phyloP scores from a whole-genome alignment of 345 rosid genomes.

The Rhizophora apiculata region DNA sequence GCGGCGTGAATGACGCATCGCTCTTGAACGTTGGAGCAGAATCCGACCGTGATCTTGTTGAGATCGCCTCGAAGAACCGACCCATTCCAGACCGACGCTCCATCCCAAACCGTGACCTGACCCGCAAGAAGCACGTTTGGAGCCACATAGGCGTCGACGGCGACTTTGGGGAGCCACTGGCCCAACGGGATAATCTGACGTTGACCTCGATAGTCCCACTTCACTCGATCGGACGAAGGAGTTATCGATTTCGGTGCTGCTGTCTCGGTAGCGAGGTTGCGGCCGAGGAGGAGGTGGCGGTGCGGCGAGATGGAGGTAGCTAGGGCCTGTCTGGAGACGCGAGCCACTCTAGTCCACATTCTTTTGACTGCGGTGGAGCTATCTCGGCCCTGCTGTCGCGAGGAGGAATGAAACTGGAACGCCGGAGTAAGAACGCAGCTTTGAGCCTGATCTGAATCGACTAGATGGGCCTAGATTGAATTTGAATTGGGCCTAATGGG shows the following conservation, averaged over 20 bases:
- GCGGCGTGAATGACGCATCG: constrained; percentile 94
- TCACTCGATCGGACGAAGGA: constrained; percentile 76
- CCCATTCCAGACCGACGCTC: constrained; percentile 91
- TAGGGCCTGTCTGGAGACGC: constrained; percentile 17
- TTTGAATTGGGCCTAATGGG: no score
- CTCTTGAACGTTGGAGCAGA: constrained; percentile 92
- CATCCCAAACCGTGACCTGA: constrained; percentile 79
- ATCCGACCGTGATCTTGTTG: constrained; percentile 87
- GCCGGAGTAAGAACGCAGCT: not conserved
- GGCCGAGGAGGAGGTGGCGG: constrained; percentile 8
- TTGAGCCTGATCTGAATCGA: not conserved
- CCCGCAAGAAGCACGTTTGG: constrained; percentile 92
- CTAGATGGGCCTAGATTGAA: no score
- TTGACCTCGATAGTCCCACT: constrained; percentile 98
- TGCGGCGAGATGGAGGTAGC: constrained; percentile 6
- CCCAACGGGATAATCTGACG: constrained; percentile 87
- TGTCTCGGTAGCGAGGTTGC: constrained; percentile 11
- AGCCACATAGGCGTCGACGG: constrained; percentile 96
- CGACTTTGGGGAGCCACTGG: constrained; percentile 87
- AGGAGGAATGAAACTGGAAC: not conserved
- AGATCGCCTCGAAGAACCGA: constrained; percentile 95
- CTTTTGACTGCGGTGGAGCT: not conserved
- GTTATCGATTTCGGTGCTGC: constrained; percentile 40
- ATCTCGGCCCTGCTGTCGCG: not conserved
- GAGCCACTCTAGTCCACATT: constrained; percentile 25